Base-by-base conservation (phyloP, 805 yeast species). In the Cyberlindnera maritima region DNA sequence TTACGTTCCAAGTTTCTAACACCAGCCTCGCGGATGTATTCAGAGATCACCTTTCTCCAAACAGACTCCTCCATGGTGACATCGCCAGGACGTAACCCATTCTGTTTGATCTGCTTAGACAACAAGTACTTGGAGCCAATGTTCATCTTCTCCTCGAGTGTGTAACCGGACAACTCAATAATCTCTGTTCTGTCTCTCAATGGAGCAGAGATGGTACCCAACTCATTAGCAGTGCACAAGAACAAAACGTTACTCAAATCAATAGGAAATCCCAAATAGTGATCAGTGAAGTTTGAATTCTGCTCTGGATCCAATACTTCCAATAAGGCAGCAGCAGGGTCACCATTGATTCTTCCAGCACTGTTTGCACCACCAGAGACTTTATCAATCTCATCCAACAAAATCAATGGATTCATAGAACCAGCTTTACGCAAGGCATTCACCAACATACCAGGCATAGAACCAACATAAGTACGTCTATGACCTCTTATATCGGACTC, bases 281-380 rank as follows among this genome's bases (percentile, higher is more conserved):
- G 95, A 66, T 89, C 97, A 33, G 77, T 78, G 65, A 88, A 89
- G 28, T 79, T 71, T 31, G 70, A 66, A 64, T 89, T 89, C 61
- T 89, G 96, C 62, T 89, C 96, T 0, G 97, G 96, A 59, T 89
- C 97, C 50, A 89, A 72, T 1, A 89, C 91, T 64, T 89, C 97
- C 49, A 89, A 72, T 56, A 89, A 71, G 0, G 96, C 96, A 31
- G 96, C 95, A 15, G 90, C 84, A 1, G 96, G 96, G 58, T 89
- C 96, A 10, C 97, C 96, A 56, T 83, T 82, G 34, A 76, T 67
- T 52, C 72, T 70, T 14, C 66, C 68, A 19, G 72, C 70, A 5
- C 54, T 46, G 43, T 65, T 67, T 28, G 67, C 63, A 18, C 80
- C 80, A 28, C 84, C 85, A 48, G 79, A 70, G 5, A 86, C 77